Conservation (phyloP, 331 rosid genomes). For the Quercus phellos region DNA sequence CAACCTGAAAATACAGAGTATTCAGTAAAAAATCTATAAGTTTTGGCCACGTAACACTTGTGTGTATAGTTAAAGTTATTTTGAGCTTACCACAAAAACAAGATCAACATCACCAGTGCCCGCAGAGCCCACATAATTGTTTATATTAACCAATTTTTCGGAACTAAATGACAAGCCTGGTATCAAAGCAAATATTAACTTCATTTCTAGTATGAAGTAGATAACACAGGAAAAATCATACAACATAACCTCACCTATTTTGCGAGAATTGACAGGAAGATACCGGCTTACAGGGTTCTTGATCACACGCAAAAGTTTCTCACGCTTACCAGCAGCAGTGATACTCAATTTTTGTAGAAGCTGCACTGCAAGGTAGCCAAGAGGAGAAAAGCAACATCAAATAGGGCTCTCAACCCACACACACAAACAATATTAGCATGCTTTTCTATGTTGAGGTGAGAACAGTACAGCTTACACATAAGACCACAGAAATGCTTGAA, state of each 20-base stretch:
- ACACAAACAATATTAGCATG: neutral
- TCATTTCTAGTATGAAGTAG: too few species aligned
- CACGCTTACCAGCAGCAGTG: slow-evolving; percentile 72
- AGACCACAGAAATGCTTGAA: slow-evolving; percentile 74
- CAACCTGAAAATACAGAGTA: slow-evolving; percentile 46
- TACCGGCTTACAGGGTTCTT: slow-evolving; percentile 78
- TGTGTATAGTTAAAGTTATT: neutral
- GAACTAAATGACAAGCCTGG: slow-evolving; percentile 71
- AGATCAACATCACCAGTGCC: slow-evolving; percentile 28
- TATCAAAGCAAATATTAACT: slow-evolving; percentile 15
- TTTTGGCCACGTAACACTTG: neutral
- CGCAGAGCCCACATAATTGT: slow-evolving; percentile 31
- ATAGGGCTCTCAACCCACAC: neutral
- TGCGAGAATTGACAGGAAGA: slow-evolving; percentile 57
- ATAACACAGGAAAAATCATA: neutral
- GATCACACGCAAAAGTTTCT: slow-evolving; percentile 65
- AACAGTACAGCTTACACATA: slow-evolving; percentile 55
- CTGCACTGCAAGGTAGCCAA: slow-evolving; percentile 49
- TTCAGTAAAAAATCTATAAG: neutral
- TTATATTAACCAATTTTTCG: slow-evolving; percentile 51
- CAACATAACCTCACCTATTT: slow-evolving; percentile 51
- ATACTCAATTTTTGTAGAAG: slow-evolving; percentile 73
- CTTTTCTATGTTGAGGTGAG: too few species aligned
- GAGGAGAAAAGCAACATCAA: slow-evolving; percentile 7
- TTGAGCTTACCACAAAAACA: slow-evolving; percentile 74